A percentile compares a stretch with the other conserved stretches of the same genome.
Evolutionary conservation across 306 rosid species (phyloP).

Genomic region (Gillenia trifoliata): DNA sequence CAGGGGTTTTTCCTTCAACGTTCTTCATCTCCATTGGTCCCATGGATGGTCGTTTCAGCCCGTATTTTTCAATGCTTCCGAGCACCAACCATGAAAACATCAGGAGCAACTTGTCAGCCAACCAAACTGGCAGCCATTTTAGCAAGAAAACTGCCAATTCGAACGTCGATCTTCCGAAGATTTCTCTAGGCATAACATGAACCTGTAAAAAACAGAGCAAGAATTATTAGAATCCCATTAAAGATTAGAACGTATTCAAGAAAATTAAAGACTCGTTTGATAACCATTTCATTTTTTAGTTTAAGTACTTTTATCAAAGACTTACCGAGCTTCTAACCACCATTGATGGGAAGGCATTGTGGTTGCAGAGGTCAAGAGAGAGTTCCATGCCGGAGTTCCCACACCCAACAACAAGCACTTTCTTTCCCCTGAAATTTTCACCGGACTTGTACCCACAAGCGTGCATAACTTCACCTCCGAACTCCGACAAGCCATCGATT

Average conservation of each 20-base stretch:
- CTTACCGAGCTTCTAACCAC: constrained; percentile 89
- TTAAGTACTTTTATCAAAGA: background rate
- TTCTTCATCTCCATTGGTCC: constrained; percentile 81
- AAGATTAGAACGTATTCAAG: background rate
- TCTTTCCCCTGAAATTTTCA: constrained; percentile 63
- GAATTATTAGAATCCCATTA: constrained; percentile 19
- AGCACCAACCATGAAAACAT: constrained; percentile 59
- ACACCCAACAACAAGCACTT: constrained; percentile 83
- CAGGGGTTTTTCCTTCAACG: constrained; percentile 83
- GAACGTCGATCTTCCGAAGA: constrained; percentile 72
- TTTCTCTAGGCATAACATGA: constrained; percentile 78
- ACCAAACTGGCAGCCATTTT: constrained; percentile 86
- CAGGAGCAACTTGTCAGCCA: constrained; percentile 65
- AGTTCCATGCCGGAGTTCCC: constrained; percentile 98
- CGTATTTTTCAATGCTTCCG: constrained; percentile 58
- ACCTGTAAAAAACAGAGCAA: constrained; percentile 54
- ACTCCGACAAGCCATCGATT: constrained; percentile 57
- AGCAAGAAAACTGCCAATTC: constrained; percentile 63
- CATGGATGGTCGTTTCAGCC: constrained; percentile 62
- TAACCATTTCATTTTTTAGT: background rate
- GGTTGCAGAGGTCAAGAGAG: constrained; percentile 81
- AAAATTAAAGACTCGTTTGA: background rate
- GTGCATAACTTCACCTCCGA: constrained; percentile 64
- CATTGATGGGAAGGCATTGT: constrained; percentile 72
- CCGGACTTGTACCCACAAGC: constrained; percentile 82